A percentile compares a stretch with the other conserved stretches of the same genome.
Evolutionary conservation across 257 asterid species (phyloP).

Genomic region (Penstemon newberryi): DNA sequence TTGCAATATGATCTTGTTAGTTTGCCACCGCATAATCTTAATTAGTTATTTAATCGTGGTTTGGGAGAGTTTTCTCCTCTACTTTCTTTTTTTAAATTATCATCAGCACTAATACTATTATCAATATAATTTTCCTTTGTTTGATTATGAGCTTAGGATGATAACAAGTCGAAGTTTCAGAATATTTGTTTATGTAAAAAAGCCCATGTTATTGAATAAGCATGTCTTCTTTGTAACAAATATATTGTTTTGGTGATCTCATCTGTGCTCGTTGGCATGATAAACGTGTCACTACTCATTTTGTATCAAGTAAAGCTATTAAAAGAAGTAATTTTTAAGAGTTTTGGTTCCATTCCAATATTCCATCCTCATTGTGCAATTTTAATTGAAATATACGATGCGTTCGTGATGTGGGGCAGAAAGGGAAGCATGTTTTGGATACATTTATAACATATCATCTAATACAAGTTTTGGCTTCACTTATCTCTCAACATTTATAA

Average conservation of each 20-base stretch:
- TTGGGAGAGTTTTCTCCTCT: no score
- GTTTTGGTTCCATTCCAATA: neutral
- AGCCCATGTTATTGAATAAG: neutral
- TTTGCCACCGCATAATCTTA: neutral
- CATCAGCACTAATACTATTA: no score
- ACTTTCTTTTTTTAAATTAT: no score
- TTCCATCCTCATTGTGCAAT: neutral
- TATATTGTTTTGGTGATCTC: neutral
- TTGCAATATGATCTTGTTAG: neutral
- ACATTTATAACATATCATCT: neutral
- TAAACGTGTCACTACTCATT: neutral
- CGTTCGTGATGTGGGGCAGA: neutral
- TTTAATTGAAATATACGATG: neutral
- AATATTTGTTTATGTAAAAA: neutral
- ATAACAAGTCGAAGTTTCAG: neutral
- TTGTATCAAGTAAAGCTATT: neutral
- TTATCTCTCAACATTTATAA: neutral
- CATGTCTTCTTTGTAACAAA: neutral
- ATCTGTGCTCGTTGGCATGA: neutral
- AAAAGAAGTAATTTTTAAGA: neutral
- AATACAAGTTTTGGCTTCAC: neutral
- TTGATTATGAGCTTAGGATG: no score
- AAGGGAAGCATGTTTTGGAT: neutral
- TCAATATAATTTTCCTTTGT: no score
- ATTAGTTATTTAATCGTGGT: neutral